Conservation (phyloP, 257 asterid genomes). For the Henckelia pumila region DNA sequence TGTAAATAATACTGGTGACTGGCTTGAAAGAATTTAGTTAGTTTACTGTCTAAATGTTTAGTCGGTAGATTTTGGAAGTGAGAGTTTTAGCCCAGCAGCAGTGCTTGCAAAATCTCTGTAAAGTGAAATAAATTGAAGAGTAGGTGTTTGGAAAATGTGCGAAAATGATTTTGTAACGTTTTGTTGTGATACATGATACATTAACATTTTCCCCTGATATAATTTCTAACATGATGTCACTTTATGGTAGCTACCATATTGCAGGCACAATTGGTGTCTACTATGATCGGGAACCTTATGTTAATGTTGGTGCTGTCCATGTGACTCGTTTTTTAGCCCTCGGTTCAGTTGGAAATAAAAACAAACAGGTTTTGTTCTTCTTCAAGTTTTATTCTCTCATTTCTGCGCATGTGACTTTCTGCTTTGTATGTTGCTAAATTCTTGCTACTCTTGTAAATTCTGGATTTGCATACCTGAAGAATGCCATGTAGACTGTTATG, state of each 20-base stretch:
- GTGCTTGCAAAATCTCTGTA: background rate
- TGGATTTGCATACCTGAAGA: slow-evolving; percentile 22
- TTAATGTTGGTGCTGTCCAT: slow-evolving; percentile 62
- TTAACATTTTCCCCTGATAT: slow-evolving; percentile 3
- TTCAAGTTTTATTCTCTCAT: slow-evolving; percentile 12
- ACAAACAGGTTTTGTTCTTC: slow-evolving; percentile 63
- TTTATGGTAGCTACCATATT: slow-evolving; percentile 70
- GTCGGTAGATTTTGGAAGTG: background rate
- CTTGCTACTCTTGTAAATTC: slow-evolving; percentile 16
- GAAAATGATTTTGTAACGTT: slow-evolving; percentile 2
- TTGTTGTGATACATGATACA: background rate
- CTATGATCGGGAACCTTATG: slow-evolving; percentile 90
- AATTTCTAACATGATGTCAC: slow-evolving; percentile 28
- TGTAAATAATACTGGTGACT: too few relatives aligned
- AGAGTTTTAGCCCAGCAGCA: background rate
- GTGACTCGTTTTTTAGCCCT: slow-evolving; percentile 95
- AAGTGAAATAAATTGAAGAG: background rate
- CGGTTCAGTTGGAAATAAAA: slow-evolving; percentile 91
- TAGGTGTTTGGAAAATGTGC: background rate
- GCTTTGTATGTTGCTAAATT: slow-evolving; percentile 9
- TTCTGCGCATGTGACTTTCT: slow-evolving; percentile 16
- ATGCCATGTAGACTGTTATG: slow-evolving; percentile 9
- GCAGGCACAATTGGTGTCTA: slow-evolving; percentile 77
- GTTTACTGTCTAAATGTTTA: background rate
- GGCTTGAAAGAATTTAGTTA: background rate